Percentiles rank a stretch among this genome's conserved stretches.
These are phyloP conservation scores for Sporothrix dimorphospora DNA, from an alignment of 2,329 filamentous ascomycete species.

Conservation along the genomic window DNA sequence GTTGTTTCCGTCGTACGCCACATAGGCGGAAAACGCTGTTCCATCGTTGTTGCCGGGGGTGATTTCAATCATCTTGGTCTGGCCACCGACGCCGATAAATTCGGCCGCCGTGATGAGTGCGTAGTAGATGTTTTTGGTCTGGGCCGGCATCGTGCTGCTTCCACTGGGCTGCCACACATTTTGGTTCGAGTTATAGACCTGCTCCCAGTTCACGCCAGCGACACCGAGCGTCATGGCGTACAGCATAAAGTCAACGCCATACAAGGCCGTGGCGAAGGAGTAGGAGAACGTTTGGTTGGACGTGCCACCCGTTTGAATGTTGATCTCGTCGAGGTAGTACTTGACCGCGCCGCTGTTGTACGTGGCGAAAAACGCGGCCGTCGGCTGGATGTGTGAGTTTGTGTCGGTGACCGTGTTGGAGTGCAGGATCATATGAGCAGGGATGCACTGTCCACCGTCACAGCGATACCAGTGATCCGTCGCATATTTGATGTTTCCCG, in stretches of 20 bases:
- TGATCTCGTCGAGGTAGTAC: conserved; percentile 17
- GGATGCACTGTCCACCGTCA: not conserved
- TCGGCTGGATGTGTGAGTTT: not conserved
- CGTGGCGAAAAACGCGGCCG: not conserved
- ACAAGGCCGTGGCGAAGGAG: not conserved
- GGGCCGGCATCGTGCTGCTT: conserved; percentile 7
- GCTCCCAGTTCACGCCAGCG: conserved; percentile 13
- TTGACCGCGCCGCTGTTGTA: not conserved
- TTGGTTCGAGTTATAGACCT: conserved; percentile 6
- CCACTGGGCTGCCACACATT: conserved; percentile 16
- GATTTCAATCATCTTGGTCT: not conserved
- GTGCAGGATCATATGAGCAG: not conserved
- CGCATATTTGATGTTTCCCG: not conserved
- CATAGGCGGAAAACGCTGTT: not conserved
- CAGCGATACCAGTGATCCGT: conserved; percentile 21
- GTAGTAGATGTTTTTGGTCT: conserved; percentile 19
- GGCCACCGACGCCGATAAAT: conserved; percentile 6
- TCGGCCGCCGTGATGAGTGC: conserved; percentile 8
- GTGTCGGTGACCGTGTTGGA: conserved; percentile 4
- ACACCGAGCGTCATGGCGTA: conserved; percentile 11
- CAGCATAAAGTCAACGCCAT: conserved; percentile 13
- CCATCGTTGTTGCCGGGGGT: conserved; percentile 12
- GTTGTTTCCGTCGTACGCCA: not conserved
- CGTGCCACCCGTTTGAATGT: conserved; percentile 15
- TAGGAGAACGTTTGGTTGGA: not conserved